Evolutionary conservation across 2,329 filamentous ascomycete genomes (phyloP).

Genomic region (Calonectria naviculata): DNA sequence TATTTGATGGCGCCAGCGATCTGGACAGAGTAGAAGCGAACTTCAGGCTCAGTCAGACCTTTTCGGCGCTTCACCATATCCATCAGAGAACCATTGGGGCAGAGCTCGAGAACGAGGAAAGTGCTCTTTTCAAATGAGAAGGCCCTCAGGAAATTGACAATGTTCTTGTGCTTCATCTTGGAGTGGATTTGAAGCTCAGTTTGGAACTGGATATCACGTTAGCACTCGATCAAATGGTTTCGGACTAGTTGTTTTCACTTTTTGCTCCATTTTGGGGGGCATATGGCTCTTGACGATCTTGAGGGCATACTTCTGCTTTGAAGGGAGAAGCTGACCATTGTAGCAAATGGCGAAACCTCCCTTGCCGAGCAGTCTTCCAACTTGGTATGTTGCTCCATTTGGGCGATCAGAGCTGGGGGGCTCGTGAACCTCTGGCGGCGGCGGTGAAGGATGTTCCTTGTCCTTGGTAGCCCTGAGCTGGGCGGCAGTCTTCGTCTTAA

Average conservation of each 20-base stretch:
- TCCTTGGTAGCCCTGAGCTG: conserved; percentile 69
- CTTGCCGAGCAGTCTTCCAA: conserved; percentile 80
- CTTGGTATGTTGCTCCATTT: conserved; percentile 78
- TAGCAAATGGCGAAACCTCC: conserved; percentile 88
- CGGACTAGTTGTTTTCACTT: conserved; percentile 63
- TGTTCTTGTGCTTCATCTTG: conserved; percentile 95
- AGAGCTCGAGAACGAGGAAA: conserved; percentile 94
- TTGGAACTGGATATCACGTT: conserved; percentile 65
- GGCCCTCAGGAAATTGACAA: conserved; percentile 94
- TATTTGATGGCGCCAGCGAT: conserved; percentile 98
- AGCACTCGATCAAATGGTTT: conserved; percentile 3
- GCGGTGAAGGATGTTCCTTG: conserved; percentile 74
- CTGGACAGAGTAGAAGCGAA: conserved; percentile 92
- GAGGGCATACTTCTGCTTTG: conserved; percentile 76
- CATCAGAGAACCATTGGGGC: conserved; percentile 95
- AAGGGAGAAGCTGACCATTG: conserved; percentile 73
- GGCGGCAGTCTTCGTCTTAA: conserved; percentile 63
- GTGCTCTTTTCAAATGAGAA: conserved; percentile 92
- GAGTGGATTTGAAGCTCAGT: conserved; percentile 97
- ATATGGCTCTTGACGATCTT: conserved; percentile 89
- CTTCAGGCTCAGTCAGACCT: conserved; percentile 91
- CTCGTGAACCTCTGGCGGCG: conserved; percentile 69
- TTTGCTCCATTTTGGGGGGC: conserved; percentile 86
- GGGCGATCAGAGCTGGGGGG: conserved; percentile 76
- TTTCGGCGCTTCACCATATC: conserved; percentile 96